Evolutionary conservation across 2,329 filamentous ascomycete genomes (phyloP).

Genomic region (Phaeophleospora eucalypticola): DNA sequence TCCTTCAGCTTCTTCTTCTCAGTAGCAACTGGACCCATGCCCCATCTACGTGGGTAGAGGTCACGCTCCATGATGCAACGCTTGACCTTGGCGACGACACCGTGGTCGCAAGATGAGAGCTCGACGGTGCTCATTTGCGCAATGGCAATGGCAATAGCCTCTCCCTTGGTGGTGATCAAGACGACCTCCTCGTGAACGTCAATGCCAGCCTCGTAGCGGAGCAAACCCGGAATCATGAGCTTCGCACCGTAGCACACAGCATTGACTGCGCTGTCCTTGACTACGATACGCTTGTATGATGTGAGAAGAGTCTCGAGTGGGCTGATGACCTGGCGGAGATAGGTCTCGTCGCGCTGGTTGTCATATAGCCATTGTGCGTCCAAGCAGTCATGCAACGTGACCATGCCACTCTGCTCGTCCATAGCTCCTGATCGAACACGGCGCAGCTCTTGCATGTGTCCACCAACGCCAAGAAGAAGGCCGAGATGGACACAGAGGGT

Average conservation of each 20-base stretch:
- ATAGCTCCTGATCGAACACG: conserved; percentile 92
- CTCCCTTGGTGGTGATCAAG: conserved; percentile 97
- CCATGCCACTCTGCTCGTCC: conserved; percentile 83
- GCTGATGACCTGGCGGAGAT: conserved; percentile 83
- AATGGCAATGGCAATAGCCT: conserved; percentile 93
- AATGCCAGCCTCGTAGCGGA: conserved; percentile 88
- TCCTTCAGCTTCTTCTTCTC: conserved; percentile 99
- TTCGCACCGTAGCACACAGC: conserved; percentile 98
- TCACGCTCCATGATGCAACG: conserved; percentile 99
- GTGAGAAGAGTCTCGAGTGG: conserved; percentile 89
- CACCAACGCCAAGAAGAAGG: conserved; percentile 73
- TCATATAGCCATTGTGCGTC: conserved; percentile 96
- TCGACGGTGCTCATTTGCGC: conserved; percentile 98
- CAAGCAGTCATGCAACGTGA: conserved; percentile 90
- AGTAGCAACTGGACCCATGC: conserved; percentile 82
- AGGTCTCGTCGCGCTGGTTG: conserved; percentile 91
- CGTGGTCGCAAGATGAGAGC: conserved; percentile 94
- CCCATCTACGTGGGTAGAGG: conserved; percentile 94
- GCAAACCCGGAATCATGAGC: conserved; percentile 93
- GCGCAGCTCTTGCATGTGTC: conserved; percentile 96
- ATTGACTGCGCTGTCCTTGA: conserved; percentile 95
- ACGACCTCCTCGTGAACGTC: conserved; percentile 96
- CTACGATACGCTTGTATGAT: conserved; percentile 92
- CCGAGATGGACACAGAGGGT: conserved; percentile 94
- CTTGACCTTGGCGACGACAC: conserved; percentile 98